These are phyloP conservation scores for Claviceps pazoutovae DNA, from an alignment of 2,329 filamentous ascomycete genomes.

Conservation along the genomic window DNA sequence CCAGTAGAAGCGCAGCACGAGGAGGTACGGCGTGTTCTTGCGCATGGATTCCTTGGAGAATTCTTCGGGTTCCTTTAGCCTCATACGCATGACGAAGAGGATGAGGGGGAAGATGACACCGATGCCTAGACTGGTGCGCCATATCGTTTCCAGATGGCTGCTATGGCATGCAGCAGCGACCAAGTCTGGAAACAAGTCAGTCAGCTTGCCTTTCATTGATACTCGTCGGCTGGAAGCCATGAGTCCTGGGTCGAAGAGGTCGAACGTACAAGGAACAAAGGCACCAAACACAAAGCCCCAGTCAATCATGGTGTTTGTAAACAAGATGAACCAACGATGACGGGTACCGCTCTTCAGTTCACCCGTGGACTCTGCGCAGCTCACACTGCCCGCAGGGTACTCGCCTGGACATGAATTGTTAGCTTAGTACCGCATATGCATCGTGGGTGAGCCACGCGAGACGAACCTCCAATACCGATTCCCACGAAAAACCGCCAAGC, in stretches of 20 bases:
- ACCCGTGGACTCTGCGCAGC: slow-evolving; percentile 61
- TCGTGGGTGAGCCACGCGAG: too few relatives aligned
- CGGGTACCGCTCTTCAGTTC: slow-evolving; percentile 67
- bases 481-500: slow-evolving; percentile 76
- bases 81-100: slow-evolving; percentile 56
- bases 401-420: slow-evolving; percentile 32
- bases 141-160: slow-evolving; percentile 57
- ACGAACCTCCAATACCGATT: slow-evolving; percentile 57
- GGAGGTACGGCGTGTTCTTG: slow-evolving; percentile 38
- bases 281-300: slow-evolving; percentile 69
- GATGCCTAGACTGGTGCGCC: slow-evolving; percentile 69
- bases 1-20: slow-evolving; percentile 56
- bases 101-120: slow-evolving; percentile 64
- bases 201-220: background rate
- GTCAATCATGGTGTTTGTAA: slow-evolving; percentile 81
- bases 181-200: slow-evolving; percentile 20
- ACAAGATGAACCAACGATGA: slow-evolving; percentile 86
- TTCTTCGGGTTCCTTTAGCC: slow-evolving; percentile 65
- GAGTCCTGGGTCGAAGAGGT: background rate
- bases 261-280: slow-evolving; percentile 48
- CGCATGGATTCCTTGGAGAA: slow-evolving; percentile 60
- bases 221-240: too few relatives aligned
- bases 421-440: slow-evolving; percentile 21
- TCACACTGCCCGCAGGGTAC: slow-evolving; percentile 73
- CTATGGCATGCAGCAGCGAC: slow-evolving; percentile 43